Conservation (phyloP, 106 monocot species). For the Chionographis japonica region DNA sequence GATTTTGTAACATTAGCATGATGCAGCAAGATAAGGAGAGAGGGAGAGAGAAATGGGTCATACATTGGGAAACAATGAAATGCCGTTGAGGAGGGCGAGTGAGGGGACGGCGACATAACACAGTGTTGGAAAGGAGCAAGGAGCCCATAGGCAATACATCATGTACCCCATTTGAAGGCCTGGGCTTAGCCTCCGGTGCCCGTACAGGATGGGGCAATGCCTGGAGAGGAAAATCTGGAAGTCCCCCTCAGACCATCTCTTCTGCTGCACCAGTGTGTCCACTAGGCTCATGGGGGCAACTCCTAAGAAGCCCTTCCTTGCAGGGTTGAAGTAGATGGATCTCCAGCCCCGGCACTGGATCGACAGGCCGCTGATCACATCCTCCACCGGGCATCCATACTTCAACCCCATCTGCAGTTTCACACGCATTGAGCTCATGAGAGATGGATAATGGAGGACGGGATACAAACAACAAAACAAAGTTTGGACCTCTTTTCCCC, state of each 20-base stretch:
- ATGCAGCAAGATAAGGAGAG: neutral
- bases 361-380: slow-evolving; percentile 62
- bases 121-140: slow-evolving; percentile 46
- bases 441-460: neutral
- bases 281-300: slow-evolving; percentile 50
- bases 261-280: slow-evolving; percentile 49
- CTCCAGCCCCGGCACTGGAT: slow-evolving; percentile 83
- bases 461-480: neutral
- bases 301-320: slow-evolving; percentile 48
- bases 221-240: slow-evolving; percentile 58
- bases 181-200: slow-evolving; percentile 32
- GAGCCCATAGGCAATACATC: slow-evolving; percentile 47
- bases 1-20: no score
- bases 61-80: slow-evolving; percentile 62
- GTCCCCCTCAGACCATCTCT: slow-evolving; percentile 73
- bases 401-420: slow-evolving; percentile 55
- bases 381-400: slow-evolving; percentile 67
- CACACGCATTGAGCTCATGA: neutral
- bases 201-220: slow-evolving; percentile 49
- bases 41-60: neutral
- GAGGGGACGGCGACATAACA: slow-evolving; percentile 49
- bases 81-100: slow-evolving; percentile 35
- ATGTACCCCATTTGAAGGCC: slow-evolving; percentile 55
- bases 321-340: slow-evolving; percentile 49
- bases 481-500: slow-evolving; percentile 41